phyloP scores from a whole-genome alignment of 73 alveolate genomes.

The Paramecium sonneborni region DNA sequence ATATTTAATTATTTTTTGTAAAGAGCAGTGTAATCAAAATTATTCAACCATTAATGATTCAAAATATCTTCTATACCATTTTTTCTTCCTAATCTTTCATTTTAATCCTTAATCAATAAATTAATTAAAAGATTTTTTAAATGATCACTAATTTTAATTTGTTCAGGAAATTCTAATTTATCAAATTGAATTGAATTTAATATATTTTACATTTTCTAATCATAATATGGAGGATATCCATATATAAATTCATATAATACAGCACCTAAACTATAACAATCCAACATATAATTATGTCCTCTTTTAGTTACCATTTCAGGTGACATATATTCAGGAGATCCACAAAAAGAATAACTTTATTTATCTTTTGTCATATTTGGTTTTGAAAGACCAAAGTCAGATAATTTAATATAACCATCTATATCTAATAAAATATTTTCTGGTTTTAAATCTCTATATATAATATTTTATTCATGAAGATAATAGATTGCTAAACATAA shows the following conservation, averaged over 20 bases:
- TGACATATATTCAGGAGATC: slow-evolving; percentile 92
- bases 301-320: slow-evolving; percentile 88
- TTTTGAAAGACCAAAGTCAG: slow-evolving; percentile 93
- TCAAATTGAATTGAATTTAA: slow-evolving; percentile 66
- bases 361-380: slow-evolving; percentile 39
- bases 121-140: slow-evolving; percentile 68
- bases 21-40: slow-evolving; percentile 75
- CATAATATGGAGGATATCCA: slow-evolving; percentile 85
- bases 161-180: slow-evolving; percentile 36
- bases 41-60: slow-evolving; percentile 84
- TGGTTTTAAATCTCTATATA: slow-evolving; percentile 88
- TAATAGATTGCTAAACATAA: slow-evolving; percentile 76
- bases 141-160: slow-evolving; percentile 13
- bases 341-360: slow-evolving; percentile 80
- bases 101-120: slow-evolving; percentile 78
- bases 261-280: slow-evolving; percentile 85
- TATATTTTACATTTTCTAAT: slow-evolving; percentile 67
- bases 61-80: slow-evolving; percentile 73
- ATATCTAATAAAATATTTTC: slow-evolving; percentile 87
- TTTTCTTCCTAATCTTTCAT: slow-evolving; percentile 71
- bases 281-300: slow-evolving; percentile 64
- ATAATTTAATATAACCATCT: slow-evolving; percentile 80
- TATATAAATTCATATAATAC: slow-evolving; percentile 86
- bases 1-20: not conserved
- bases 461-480: slow-evolving; percentile 70